These are phyloP conservation scores for Sporisorium reilianum DNA, from an alignment of 1,284 basidiomycete species.

Conservation along the genomic window DNA sequence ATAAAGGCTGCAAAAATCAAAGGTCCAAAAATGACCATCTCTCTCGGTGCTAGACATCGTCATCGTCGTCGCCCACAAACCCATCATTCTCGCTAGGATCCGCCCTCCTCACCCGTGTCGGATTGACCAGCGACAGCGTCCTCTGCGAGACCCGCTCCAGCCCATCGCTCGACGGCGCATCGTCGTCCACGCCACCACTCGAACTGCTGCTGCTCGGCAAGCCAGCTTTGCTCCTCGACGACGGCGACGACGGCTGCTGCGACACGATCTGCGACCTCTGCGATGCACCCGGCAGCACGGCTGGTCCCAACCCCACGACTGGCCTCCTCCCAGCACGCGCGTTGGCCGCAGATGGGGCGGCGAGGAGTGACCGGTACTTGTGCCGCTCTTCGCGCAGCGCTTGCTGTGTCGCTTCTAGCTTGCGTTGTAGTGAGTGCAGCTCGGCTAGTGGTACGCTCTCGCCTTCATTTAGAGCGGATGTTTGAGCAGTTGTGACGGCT, in stretches of 20 bases:
- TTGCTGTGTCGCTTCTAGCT: constrained; percentile 29
- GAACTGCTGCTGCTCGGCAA: constrained; percentile 27
- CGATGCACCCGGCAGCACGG: neutral
- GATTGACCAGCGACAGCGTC: constrained; percentile 36
- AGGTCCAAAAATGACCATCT: neutral
- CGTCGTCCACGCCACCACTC: neutral
- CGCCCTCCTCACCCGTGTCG: constrained; percentile 29
- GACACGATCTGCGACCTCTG: constrained; percentile 5
- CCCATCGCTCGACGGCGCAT: neutral
- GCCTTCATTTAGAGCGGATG: neutral
- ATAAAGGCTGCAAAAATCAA: constrained; percentile 1
- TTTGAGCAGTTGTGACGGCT: neutral
- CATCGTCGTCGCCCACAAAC: constrained; percentile 35
- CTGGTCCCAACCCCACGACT: constrained; percentile 20
- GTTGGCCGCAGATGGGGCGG: constrained; percentile 21
- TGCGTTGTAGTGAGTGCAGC: constrained; percentile 12
- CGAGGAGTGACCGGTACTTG: constrained; percentile 51
- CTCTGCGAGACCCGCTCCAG: constrained; percentile 6
- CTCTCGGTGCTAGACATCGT: neutral
- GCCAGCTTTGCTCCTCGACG: neutral
- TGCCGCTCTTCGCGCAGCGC: constrained; percentile 42
- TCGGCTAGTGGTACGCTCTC: constrained; percentile 7
- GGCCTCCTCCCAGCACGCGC: constrained; percentile 14
- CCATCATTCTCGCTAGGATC: constrained; percentile 35
- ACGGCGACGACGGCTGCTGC: constrained; percentile 4